Evolutionary conservation across 805 yeast genomes (phyloP), one percentile per base, ranked within the genome.

Genomic region (Pichia scutulata): DNA sequence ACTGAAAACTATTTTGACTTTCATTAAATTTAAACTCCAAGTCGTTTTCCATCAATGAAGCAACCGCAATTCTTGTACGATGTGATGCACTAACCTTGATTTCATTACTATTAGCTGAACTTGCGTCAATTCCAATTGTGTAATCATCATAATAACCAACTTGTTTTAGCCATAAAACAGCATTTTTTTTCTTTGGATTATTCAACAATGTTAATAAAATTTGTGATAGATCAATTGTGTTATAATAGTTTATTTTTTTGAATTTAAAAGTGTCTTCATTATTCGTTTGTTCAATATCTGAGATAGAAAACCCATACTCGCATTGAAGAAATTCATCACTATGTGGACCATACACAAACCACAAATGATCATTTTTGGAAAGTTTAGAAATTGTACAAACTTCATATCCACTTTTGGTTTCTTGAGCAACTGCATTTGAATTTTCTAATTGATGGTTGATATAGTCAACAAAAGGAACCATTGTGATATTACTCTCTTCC

Each of bases 401-500:
- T 25, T 71, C 70, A 66, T 84, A 82, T 1, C 86, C 84, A 9
- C 59, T 52, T 19, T 60, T 44, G 43, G 74, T 70, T 37, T 75
- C 73, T 54, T 72, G 61, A 47, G 83, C 73, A 22, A 65, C 69
- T 55, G 88, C 79, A 54, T 79, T 82, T 41, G 73, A 77, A 6
- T 74, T 73, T 39, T 70, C 48, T 3, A 61, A 60, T 24, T 23
- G 18, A 65, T 92, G 98, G 66, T 92, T 93, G 47, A 92, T 69
- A 63, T 87, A 86, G 68, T 92, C 99, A 23, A 90, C 89, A 55
- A 72, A 83, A 0, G 99, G 99, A 0, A 92, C 97, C 78, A 92
- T 70, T 2, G 98, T 88, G 70, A 92, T 82, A 63, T 86, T 84
- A 41, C 50, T 50, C 56, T 84, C 88, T 24, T 70, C 76, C 2